Percentiles rank a stretch among this genome's conserved stretches.
phyloP scores from a whole-genome alignment of 352 stramenopile species.

The Globisporangium camurandrum region DNA sequence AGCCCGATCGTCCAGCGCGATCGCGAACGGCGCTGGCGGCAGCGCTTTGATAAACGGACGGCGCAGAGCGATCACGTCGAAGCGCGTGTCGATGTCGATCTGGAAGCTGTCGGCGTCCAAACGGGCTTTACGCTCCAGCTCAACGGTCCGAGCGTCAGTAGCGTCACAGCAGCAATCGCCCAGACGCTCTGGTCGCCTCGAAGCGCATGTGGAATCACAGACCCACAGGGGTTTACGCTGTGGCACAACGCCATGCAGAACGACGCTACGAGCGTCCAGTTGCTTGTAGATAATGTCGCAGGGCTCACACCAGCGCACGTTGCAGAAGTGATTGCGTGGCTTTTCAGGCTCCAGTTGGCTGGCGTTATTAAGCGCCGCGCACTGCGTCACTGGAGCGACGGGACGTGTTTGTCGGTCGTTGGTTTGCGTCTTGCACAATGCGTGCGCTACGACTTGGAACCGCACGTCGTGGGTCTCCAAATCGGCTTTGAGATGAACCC shows the following conservation, averaged over 20 bases:
- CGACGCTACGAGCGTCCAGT: slow-evolving; percentile 10
- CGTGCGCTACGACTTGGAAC: slow-evolving; percentile 56
- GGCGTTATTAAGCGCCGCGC: slow-evolving; percentile 41
- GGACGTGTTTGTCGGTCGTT: slow-evolving; percentile 48
- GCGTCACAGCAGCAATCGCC: slow-evolving; percentile 23
- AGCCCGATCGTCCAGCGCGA: slow-evolving; percentile 40
- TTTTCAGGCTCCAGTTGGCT: slow-evolving; percentile 27
- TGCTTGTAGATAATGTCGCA: slow-evolving; percentile 13
- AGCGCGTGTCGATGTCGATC: slow-evolving; percentile 50
- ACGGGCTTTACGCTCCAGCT: slow-evolving; percentile 41
- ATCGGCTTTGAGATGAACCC: slow-evolving; percentile 64
- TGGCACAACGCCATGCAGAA: slow-evolving; percentile 27
- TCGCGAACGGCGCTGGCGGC: slow-evolving; percentile 53
- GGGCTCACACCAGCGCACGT: slow-evolving; percentile 30
- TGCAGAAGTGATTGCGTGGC: slow-evolving; percentile 30
- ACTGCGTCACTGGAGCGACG: slow-evolving; percentile 49
- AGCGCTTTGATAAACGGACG: slow-evolving; percentile 34
- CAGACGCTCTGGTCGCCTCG: slow-evolving; percentile 39
- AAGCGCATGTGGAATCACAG: slow-evolving; percentile 31
- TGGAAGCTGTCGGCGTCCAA: slow-evolving; percentile 36
- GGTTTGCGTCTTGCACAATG: slow-evolving; percentile 24
- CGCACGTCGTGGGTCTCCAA: slow-evolving; percentile 32
- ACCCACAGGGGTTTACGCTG: slow-evolving; percentile 35
- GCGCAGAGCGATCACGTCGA: slow-evolving; percentile 34
- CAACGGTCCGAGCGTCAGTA: slow-evolving; percentile 17